A percentile compares a stretch with the other conserved stretches of the same genome.
Conservation (phyloP, 768 basidiomycete species). For the Naganishia kalamii region DNA sequence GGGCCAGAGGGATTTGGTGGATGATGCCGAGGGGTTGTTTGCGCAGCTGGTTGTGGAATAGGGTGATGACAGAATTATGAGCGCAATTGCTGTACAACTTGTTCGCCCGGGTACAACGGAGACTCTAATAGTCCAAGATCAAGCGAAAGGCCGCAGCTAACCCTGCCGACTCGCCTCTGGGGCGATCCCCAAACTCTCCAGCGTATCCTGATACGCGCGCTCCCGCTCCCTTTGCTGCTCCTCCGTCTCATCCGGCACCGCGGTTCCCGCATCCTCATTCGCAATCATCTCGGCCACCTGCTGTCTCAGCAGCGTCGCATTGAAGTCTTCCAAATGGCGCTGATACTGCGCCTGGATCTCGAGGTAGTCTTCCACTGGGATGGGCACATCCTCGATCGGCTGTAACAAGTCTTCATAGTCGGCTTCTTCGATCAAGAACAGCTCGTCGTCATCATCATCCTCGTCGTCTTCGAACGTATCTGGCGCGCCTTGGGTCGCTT, state of each 20-base stretch:
- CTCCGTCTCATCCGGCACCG: not conserved
- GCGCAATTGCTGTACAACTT: not conserved
- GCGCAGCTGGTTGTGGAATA: not conserved
- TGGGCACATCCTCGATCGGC: slow-evolving; percentile 23
- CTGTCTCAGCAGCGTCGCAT: slow-evolving; percentile 5
- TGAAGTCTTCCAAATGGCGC: slow-evolving; percentile 3
- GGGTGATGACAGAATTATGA: not conserved
- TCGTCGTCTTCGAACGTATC: slow-evolving; percentile 3
- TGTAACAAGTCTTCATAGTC: slow-evolving; percentile 21
- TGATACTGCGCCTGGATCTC: slow-evolving; percentile 12
- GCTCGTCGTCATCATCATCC: slow-evolving; percentile 18
- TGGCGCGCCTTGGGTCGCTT: not conserved
- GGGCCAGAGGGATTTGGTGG: slow-evolving; percentile 38
- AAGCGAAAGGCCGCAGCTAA: not conserved
- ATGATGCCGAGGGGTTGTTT: slow-evolving; percentile 36
- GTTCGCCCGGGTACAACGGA: not conserved
- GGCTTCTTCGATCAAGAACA: slow-evolving; percentile 7
- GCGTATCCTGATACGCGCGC: slow-evolving; percentile 8
- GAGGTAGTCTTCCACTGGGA: slow-evolving; percentile 14
- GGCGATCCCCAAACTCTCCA: slow-evolving; percentile 4
- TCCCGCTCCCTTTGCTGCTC: not conserved
- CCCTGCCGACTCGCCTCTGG: not conserved
- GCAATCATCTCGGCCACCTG: slow-evolving; percentile 3
- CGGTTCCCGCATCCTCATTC: not conserved
- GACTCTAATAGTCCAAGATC: not conserved